Evolutionary conservation across 306 rosid genomes (phyloP).

Genomic region (Coriaria nepalensis): DNA sequence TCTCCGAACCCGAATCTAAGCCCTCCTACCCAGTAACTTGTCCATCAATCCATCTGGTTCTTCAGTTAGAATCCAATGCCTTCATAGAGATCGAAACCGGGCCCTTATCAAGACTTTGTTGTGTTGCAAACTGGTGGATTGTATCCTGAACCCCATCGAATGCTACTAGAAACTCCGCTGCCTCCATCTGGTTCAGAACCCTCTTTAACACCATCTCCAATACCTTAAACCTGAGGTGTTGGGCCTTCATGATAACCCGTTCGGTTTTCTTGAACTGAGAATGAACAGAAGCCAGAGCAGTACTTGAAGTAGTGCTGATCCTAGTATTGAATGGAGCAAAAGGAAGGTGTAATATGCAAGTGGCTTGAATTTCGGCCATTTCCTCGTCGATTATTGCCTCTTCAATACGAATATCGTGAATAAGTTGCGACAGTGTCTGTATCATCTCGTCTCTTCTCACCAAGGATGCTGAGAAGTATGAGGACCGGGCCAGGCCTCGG

Average conservation of each 20-base stretch:
- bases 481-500: conserved; percentile 15
- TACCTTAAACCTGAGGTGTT: conserved; percentile 35
- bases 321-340: conserved; percentile 16
- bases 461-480: conserved; percentile 3
- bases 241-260: conserved; percentile 28
- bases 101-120: conserved; percentile 19
- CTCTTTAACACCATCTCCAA: conserved; percentile 32
- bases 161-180: conserved; percentile 32
- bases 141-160: conserved; percentile 33
- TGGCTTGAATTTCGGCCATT: conserved; percentile 43
- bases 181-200: conserved; percentile 23
- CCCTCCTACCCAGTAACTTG: neutral
- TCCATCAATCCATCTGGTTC: neutral
- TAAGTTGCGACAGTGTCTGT: conserved; percentile 21
- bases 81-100: conserved; percentile 19
- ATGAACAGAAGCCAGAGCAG: conserved; percentile 18
- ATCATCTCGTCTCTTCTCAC: conserved; percentile 7
- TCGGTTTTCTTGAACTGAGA: conserved; percentile 33
- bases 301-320: too few species aligned
- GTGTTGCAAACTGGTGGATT: conserved; percentile 23
- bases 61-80: conserved; percentile 12
- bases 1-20: conserved; percentile 6
- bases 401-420: conserved; percentile 27
- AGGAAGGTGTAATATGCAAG: conserved; percentile 27
- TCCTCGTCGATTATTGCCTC: conserved; percentile 33